A percentile compares a stretch with the other conserved stretches of the same genome.
phyloP scores from a whole-genome alignment of 108 stramenopile genomes.

The Seminavis robusta region DNA sequence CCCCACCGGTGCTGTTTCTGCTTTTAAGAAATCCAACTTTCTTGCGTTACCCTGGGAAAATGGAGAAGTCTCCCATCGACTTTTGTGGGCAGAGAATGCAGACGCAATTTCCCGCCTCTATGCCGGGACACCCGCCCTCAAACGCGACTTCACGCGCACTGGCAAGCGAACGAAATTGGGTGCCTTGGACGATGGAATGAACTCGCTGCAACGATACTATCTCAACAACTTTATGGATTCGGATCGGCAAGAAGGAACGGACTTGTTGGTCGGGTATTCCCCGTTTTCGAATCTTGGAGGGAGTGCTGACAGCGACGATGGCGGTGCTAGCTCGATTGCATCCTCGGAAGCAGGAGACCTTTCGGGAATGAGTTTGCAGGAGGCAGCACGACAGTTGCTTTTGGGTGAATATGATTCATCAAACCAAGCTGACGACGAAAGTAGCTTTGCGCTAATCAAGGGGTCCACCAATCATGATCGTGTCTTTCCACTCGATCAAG shows the following conservation, averaged over 20 bases:
- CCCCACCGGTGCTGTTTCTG: too few relatives aligned
- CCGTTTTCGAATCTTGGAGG: slow-evolving; percentile 30
- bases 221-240: slow-evolving; percentile 94
- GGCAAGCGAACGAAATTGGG: slow-evolving; percentile 90
- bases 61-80: slow-evolving; percentile 75
- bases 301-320: slow-evolving; percentile 5
- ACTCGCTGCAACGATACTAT: slow-evolving; percentile 94
- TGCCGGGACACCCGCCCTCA: slow-evolving; percentile 93
- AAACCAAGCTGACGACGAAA: slow-evolving; percentile 3
- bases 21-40: slow-evolving; percentile 31
- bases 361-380: neutral
- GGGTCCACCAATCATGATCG: neutral
- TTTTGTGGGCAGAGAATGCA: slow-evolving; percentile 89
- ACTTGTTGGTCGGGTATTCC: slow-evolving; percentile 81
- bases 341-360: slow-evolving; percentile 11
- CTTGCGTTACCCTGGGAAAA: slow-evolving; percentile 56
- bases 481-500: neutral
- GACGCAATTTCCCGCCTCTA: slow-evolving; percentile 91
- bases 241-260: slow-evolving; percentile 94
- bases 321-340: neutral
- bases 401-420: neutral
- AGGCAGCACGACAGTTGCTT: neutral
- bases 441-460: neutral
- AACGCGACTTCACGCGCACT: slow-evolving; percentile 93
- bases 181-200: slow-evolving; percentile 92